These are phyloP conservation scores for Psilocybe mexicana DNA, from an alignment of 1,284 basidiomycete genomes.

Conservation along the genomic window DNA sequence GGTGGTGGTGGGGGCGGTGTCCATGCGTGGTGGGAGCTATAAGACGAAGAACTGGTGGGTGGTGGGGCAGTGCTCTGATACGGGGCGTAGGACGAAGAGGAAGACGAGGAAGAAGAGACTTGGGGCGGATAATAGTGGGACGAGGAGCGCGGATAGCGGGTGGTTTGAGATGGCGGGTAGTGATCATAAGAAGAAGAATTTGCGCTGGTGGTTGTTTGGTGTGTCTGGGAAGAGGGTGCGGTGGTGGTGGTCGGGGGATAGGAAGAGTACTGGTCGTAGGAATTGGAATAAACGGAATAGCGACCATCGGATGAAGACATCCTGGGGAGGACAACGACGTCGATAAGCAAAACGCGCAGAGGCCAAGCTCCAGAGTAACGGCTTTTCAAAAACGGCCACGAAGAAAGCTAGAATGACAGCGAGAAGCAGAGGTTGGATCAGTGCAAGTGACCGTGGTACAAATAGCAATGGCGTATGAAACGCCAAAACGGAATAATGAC, in stretches of 20 bases:
- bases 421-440: not conserved
- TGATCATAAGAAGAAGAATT: slow-evolving; percentile 21
- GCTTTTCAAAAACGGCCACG: slow-evolving; percentile 5
- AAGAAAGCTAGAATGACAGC: slow-evolving; percentile 18
- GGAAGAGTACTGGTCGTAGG: slow-evolving; percentile 43
- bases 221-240: slow-evolving; percentile 12
- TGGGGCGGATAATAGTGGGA: slow-evolving; percentile 12
- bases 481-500: not conserved
- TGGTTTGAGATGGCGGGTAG: slow-evolving; percentile 13
- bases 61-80: slow-evolving; percentile 1
- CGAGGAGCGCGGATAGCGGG: slow-evolving; percentile 14
- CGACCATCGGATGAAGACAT: slow-evolving; percentile 54
- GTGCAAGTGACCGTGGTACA: not conserved
- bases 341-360: slow-evolving; percentile 13
- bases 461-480: not conserved
- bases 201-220: slow-evolving; percentile 17
- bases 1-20: slow-evolving; percentile 22
- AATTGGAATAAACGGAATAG: slow-evolving; percentile 51
- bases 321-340: slow-evolving; percentile 18
- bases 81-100: not conserved
- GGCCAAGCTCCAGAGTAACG: not conserved
- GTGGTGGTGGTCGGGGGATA: slow-evolving; percentile 8
- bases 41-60: slow-evolving; percentile 18
- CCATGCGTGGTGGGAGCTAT: slow-evolving; percentile 15
- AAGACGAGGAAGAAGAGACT: not conserved